Base-by-base conservation (phyloP, 805 yeast species). In the Saccharomycopsis fermentans region DNA sequence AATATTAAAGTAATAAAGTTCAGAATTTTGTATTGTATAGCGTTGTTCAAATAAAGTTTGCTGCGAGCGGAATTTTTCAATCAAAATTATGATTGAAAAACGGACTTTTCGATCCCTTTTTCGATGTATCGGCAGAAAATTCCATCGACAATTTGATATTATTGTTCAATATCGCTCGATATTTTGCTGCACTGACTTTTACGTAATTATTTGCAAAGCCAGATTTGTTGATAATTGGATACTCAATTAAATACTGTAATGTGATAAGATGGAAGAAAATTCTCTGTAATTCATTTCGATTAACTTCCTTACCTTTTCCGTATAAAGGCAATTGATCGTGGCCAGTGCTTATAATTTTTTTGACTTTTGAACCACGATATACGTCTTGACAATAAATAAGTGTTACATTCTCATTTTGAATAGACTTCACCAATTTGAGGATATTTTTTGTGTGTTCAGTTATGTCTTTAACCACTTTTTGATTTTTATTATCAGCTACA, bases 161-260 rank as follows among this genome's bases (percentile, higher is more conserved):
- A 1, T 79, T 80, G 9, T 65, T 64, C 55, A 85, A 65, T 1
- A 90, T 74, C 1, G 66, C 66, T 16, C 70, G 66, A 0, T 90
- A 82, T n/a, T 77, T 71, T 0, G 75, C 73, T 0, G 96, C 96
- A 50, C 55, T 55, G 1, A 77, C 64, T 62, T 76, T 76, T 4
- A 91, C 79, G 66, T 92, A 92, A 56, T 87, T 86, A 1, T 86
- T 74, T 0, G 96, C 87, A 73, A 85, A 91, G 0, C 96, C 95
- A n/a, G 82, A 79, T 21, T 79, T 81, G 64, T 83, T 87, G 76
- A 83, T 81, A 5, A 84, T 74, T 1, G 90, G 80, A 65, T 83
- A 86, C 68, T 91, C 97, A 59, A 77, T 77, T 37, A 94, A 69
- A 14, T 83, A 77, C 26, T 81, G 80, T 58, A 82, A 82, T 11